A percentile compares a stretch with the other conserved stretches of the same genome.
Evolutionary conservation across 345 rosid genomes (phyloP).

Genomic region (Citrus cavaleriei): DNA sequence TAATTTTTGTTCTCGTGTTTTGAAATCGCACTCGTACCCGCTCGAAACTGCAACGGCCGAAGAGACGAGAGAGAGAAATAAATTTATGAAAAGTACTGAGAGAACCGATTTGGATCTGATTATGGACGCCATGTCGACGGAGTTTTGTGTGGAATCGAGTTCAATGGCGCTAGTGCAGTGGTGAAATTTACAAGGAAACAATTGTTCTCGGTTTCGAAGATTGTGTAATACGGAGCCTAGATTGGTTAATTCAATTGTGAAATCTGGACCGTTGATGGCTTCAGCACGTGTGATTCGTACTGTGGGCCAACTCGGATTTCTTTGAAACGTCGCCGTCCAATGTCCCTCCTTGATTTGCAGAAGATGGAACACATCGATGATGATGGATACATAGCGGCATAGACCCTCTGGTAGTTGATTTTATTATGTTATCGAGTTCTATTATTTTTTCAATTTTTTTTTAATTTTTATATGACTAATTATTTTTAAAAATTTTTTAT

Average conservation of each 20-base stretch:
- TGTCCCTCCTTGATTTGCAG: no score
- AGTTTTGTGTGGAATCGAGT: not conserved
- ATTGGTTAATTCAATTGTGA: not conserved
- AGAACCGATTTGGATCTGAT: conserved; percentile 34
- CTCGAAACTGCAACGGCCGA: conserved; percentile 38
- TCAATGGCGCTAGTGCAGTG: conserved; percentile 10
- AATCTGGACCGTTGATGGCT: not conserved
- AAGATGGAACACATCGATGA: no score
- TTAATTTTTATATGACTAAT: not conserved
- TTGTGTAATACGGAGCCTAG: not conserved
- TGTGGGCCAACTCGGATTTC: not conserved
- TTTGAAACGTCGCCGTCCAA: not conserved
- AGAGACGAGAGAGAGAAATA: conserved; percentile 29
- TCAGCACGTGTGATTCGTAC: not conserved
- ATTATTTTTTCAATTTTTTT: no score
- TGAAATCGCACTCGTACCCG: conserved; percentile 40
- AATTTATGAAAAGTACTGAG: conserved; percentile 23
- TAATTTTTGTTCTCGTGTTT: no score
- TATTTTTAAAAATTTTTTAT: no score
- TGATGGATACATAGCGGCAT: no score
- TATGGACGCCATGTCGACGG: conserved; percentile 36
- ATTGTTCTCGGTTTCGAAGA: not conserved
- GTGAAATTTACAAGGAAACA: not conserved
- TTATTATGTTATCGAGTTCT: no score
- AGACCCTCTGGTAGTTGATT: no score